Percentiles rank a stretch among this genome's conserved stretches.
These are phyloP conservation scores for Lonicera japonica DNA, from an alignment of 129 eudicot species.

Conservation along the genomic window DNA sequence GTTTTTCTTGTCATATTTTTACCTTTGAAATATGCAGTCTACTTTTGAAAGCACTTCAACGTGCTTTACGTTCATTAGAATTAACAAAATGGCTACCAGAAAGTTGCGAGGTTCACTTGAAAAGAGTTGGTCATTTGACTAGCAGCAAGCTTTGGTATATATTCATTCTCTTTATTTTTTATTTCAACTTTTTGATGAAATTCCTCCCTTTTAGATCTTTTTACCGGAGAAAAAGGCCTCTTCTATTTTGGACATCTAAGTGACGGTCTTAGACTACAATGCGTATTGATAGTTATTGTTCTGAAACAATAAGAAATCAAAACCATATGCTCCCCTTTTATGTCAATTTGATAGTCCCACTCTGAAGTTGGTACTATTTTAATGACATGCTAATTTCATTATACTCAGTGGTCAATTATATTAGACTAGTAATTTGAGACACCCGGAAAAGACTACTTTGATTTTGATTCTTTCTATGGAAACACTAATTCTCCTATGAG, in stretches of 20 bases:
- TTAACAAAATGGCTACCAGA: conserved; percentile 1
- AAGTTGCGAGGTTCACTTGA: background rate
- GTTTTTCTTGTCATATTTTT: background rate
- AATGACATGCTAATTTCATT: background rate
- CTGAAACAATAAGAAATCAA: too few species aligned
- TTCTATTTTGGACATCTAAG: background rate
- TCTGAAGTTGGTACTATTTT: background rate
- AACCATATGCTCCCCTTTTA: background rate
- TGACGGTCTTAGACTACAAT: background rate
- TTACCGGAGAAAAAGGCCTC: background rate
- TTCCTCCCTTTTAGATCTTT: background rate
- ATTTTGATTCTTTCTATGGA: too few species aligned
- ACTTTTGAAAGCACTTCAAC: background rate
- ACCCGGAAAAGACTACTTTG: too few species aligned
- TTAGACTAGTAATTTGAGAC: too few species aligned
- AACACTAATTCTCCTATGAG: too few species aligned
- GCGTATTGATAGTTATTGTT: background rate
- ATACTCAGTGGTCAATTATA: background rate
- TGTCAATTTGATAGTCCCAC: too few species aligned
- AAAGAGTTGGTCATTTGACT: conserved; percentile 3
- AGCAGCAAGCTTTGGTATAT: conserved; percentile 9
- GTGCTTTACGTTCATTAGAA: background rate
- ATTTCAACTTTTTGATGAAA: background rate
- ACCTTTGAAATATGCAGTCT: background rate
- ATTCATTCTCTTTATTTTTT: background rate